Evolutionary conservation across 352 stramenopile genomes (phyloP).

Genomic region (Phytophthora agathidicida): DNA sequence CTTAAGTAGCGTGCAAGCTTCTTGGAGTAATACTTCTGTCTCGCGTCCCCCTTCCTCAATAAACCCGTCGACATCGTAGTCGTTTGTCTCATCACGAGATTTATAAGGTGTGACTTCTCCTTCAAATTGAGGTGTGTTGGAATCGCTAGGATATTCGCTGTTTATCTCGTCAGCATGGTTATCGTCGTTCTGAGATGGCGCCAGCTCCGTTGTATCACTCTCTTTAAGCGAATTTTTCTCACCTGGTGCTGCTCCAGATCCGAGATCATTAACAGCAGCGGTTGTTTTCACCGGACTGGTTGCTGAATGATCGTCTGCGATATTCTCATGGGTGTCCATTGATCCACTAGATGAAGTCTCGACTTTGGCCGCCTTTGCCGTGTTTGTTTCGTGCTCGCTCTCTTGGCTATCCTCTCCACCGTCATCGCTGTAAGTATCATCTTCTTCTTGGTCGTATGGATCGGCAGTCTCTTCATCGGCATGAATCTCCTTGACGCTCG

Average conservation of each 20-base stretch:
- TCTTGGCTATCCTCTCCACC: conserved; percentile 8
- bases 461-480: neutral
- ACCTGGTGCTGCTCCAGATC: neutral
- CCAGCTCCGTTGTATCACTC: neutral
- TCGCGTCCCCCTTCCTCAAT: conserved; percentile 34
- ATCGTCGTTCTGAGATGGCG: conserved; percentile 2
- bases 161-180: conserved; percentile 28
- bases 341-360: no score
- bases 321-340: neutral
- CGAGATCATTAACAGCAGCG: neutral
- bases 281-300: no score
- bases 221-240: neutral
- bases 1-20: conserved; percentile 44
- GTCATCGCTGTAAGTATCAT: conserved; percentile 15
- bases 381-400: conserved; percentile 12
- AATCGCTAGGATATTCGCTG: conserved; percentile 22
- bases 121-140: conserved; percentile 6
- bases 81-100: neutral
- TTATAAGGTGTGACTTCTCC: conserved; percentile 8
- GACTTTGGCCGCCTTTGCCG: neutral
- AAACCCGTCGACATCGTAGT: conserved; percentile 26
- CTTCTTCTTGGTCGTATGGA: conserved; percentile 6
- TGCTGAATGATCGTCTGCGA: neutral
- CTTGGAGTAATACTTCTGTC: conserved; percentile 45
- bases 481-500: conserved; percentile 40